These are phyloP conservation scores for Trametes cubensis DNA, from an alignment of 768 basidiomycete species.

Conservation along the genomic window DNA sequence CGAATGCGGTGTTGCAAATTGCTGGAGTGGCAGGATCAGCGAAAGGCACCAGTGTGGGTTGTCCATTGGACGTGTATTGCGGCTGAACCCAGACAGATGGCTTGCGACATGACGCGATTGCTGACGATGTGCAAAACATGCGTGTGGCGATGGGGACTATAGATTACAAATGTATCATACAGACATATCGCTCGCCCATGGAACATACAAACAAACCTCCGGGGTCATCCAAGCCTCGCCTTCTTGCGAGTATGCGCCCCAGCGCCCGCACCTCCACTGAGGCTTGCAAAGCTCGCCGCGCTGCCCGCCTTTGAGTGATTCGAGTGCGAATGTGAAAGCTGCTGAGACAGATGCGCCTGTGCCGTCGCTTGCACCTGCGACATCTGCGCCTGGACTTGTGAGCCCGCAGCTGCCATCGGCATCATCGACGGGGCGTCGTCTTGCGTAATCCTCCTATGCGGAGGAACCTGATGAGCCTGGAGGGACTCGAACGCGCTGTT, in stretches of 20 bases:
- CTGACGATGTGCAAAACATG: neutral
- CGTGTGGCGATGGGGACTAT: neutral
- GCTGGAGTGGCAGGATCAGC: conserved; percentile 32
- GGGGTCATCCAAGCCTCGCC: conserved; percentile 49
- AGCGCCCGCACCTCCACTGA: conserved; percentile 60
- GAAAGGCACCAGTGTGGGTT: conserved; percentile 35
- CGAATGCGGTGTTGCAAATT: conserved; percentile 36
- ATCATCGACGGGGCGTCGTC: conserved; percentile 92
- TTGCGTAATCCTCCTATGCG: conserved; percentile 85
- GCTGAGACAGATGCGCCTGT: conserved; percentile 47
- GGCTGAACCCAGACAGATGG: conserved; percentile 11
- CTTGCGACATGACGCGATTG: no score
- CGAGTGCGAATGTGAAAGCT: conserved; percentile 32
- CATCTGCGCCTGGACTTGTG: conserved; percentile 45
- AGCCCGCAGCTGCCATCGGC: conserved; percentile 52
- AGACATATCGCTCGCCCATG: neutral
- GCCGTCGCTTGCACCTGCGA: conserved; percentile 43
- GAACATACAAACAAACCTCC: neutral
- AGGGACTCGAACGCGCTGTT: conserved; percentile 75
- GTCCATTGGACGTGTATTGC: conserved; percentile 35
- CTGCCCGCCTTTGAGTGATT: conserved; percentile 47
- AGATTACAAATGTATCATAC: neutral
- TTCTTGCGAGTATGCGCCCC: conserved; percentile 57
- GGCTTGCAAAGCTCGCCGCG: conserved; percentile 62
- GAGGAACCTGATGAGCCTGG: conserved; percentile 70